A percentile compares a stretch with the other conserved stretches of the same genome.
These are phyloP conservation scores for Begonia masoniana DNA, from an alignment of 306 rosid species.

Conservation along the genomic window DNA sequence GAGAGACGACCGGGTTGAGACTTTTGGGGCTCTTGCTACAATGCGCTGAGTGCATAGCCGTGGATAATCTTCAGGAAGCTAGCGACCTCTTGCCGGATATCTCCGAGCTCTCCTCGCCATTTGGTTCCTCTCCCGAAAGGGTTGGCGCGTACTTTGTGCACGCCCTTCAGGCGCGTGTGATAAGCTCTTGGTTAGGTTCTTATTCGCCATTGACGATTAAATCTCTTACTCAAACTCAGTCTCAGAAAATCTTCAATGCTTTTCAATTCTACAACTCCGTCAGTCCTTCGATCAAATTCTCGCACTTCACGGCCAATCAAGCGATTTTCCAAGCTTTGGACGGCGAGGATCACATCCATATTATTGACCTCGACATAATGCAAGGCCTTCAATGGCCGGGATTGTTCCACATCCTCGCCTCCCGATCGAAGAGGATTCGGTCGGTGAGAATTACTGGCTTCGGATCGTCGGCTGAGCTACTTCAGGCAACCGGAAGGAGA, in stretches of 20 bases:
- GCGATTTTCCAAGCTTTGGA: conserved; percentile 87
- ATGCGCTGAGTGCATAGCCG: conserved; percentile 92
- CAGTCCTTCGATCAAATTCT: conserved; percentile 76
- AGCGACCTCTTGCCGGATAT: conserved; percentile 77
- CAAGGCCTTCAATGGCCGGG: conserved; percentile 99
- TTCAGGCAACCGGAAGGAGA: conserved; percentile 72
- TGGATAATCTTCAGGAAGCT: conserved; percentile 63
- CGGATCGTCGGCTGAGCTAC: conserved; percentile 75
- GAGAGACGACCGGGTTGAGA: conserved; percentile 54
- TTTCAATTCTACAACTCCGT: conserved; percentile 85
- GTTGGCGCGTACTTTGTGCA: conserved; percentile 85
- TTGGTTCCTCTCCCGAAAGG: conserved; percentile 78
- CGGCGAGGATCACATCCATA: conserved; percentile 89
- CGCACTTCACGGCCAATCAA: conserved; percentile 96
- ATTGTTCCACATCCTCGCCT: conserved; percentile 87
- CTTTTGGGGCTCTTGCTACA: conserved; percentile 71
- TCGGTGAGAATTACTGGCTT: conserved; percentile 84
- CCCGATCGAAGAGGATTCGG: conserved; percentile 64
- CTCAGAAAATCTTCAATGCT: conserved; percentile 69
- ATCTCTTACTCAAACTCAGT: conserved; percentile 38
- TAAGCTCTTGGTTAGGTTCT: conserved; percentile 56
- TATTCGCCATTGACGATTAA: conserved; percentile 51
- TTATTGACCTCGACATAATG: conserved; percentile 92
- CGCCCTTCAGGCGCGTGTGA: conserved; percentile 85
- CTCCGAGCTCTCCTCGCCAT: conserved; percentile 76